Evolutionary conservation across 148 eudicot genomes (phyloP), one percentile per base, ranked within the genome.

Genomic region (Vaccinium corymbosum): DNA sequence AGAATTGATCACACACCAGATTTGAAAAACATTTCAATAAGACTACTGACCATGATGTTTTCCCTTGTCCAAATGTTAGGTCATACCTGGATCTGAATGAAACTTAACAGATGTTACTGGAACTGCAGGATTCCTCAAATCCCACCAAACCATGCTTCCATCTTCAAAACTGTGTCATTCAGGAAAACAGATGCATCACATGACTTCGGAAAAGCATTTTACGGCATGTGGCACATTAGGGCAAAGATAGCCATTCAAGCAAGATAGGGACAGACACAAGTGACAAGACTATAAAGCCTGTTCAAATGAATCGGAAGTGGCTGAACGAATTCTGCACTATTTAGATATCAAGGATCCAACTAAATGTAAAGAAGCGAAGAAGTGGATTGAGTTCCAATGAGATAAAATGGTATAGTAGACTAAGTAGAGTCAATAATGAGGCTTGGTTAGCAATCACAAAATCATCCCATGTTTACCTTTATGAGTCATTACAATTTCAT

Each of bases 91-190:
- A 85, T 94, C 98, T 14, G 93, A 83, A 88, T 95, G 98, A 86
- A 86, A 90, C 85, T 94, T 94, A 42, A 91, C 92, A 79, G 90
- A 89, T 83, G 91, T 90, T 84, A 95, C 42, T 64, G 98, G 98
- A 83, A 86, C 85, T 25, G 78, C 83, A 1, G 93, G 84, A 88
- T 91, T 94, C 85, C 98, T 93, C 76, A 93, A 83, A 86, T 95
- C 98, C 98, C 98, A 95, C 98, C 95, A 95, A 38, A 79, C 86
- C 90, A 94, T 90, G 52, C 92, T 87, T 76, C 98, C 98, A 84
- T 95, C 96, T 87, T 95, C 96, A 68, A 93, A 94, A 51, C 97
- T 94, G 83, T 48, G 42, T 32, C 22, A 82, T 83, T n/a, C 78
- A 70, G 38, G 46, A 62, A 32, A 55, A 38, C 20, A 61, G 56